Percentiles rank a stretch among this genome's conserved stretches.
Evolutionary conservation across 164 flowering plant genomes (phyloP).

Genomic region (Protea cynaroides): DNA sequence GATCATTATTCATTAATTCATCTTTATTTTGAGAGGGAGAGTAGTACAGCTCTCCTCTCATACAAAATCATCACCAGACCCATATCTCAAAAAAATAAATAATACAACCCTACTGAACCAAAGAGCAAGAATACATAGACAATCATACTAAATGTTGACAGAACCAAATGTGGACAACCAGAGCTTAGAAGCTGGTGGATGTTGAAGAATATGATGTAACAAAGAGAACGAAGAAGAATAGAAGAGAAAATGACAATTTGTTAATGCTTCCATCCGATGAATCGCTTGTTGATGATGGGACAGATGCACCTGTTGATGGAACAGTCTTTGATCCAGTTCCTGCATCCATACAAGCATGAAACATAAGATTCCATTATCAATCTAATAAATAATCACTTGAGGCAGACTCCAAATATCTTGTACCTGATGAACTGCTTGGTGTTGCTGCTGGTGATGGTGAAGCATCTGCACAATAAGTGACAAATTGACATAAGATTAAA

Average conservation of each 20-base stretch:
- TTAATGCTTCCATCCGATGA: slow-evolving; percentile 17
- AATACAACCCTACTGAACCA: not conserved
- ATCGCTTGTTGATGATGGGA: no score
- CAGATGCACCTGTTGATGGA: slow-evolving; percentile 9
- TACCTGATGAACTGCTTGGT: slow-evolving; percentile 5
- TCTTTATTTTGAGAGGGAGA: no score
- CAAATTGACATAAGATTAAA: no score
- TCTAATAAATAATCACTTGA: not conserved
- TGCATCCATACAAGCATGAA: not conserved
- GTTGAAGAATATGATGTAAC: slow-evolving; percentile 6
- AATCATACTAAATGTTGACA: not conserved
- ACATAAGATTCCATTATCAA: not conserved
- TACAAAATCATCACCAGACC: no score
- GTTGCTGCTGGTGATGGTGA: slow-evolving; percentile 7
- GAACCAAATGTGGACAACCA: not conserved
- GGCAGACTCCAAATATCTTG: not conserved
- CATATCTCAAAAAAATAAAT: no score
- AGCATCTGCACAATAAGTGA: not conserved
- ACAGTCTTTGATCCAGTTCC: slow-evolving; percentile 13
- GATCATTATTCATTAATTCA: no score
- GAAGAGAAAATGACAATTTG: slow-evolving; percentile 10
- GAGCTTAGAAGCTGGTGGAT: slow-evolving; percentile 7
- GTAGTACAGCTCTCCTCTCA: no score
- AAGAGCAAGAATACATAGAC: not conserved
- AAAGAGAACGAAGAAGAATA: slow-evolving; percentile 9